Evolutionary conservation across 257 asterid genomes (phyloP), one percentile per base, ranked within the genome.

Genomic region (Agastache rugosa): DNA sequence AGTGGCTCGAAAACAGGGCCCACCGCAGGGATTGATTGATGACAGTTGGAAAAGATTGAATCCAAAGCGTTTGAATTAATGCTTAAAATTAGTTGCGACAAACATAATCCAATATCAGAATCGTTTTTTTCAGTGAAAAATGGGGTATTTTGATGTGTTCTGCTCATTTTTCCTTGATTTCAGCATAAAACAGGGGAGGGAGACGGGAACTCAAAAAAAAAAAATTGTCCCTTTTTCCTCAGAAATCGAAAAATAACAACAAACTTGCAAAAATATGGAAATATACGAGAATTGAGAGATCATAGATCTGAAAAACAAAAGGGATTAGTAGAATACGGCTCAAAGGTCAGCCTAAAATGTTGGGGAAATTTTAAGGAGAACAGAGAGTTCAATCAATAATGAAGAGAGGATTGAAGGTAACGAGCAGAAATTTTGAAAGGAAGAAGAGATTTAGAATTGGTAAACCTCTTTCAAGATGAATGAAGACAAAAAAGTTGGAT

Each of bases 31-130:
- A 39, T 75, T 45, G 70, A 22, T 47, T 11, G 78, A 1, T 41
- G 79, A 50, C 83, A 82, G 70, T 76, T 82, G 58, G 90, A 85
- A 71, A 89, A 88, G 22, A 91, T 84, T 44, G 96, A 84, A 58
- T 91, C 97, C 63, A 84, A 34, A 11, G 96, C 85, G 83, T 83
- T 88, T 7, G 90, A 78, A 47, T 85, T 79, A 22, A 83, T 82
- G 60, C 67, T 80, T 61, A 88, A 17, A 25, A 90, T 83, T 14
- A 88, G 85, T 11, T 87, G 85, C 8, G 97, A 91, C 9, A 89
- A 63, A 8, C 87, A 83, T 11, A 79, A 79, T 23, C 93, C 83
- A 55, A 83, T 72, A 12, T 44, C 62, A 1, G 85, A 78, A 71
- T 71, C 76, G 45, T 78, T 8, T n/a, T 22, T 82, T 15, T 23